Evolutionary conservation across 495 filamentous ascomycete genomes (phyloP).

Genomic region (Lophiostoma macrostomum): DNA sequence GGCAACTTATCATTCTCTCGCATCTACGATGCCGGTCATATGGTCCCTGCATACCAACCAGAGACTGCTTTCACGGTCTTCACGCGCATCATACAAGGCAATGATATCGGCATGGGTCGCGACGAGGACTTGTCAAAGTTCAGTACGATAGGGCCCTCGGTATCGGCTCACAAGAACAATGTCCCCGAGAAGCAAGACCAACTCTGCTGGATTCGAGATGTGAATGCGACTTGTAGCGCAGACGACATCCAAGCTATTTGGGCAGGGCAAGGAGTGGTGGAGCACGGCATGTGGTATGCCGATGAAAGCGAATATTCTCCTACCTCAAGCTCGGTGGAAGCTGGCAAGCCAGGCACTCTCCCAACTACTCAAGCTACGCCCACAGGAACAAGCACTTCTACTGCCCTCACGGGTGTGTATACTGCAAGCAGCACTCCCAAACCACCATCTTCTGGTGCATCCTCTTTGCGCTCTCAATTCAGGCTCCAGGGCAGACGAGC

Average conservation of each 20-base stretch:
- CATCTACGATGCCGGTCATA: conserved; percentile 43
- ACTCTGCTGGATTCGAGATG: conserved; percentile 58
- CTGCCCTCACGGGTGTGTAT: conserved; percentile 39
- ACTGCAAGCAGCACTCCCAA: conserved; percentile 40
- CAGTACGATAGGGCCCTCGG: conserved; percentile 51
- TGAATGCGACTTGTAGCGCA: conserved; percentile 49
- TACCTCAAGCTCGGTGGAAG: conserved; percentile 38
- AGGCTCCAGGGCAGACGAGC: not conserved
- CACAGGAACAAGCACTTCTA: conserved; percentile 8
- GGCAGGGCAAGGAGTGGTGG: conserved; percentile 44
- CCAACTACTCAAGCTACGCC: conserved; percentile 5
- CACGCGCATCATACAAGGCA: conserved; percentile 39
- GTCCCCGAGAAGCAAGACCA: conserved; percentile 9
- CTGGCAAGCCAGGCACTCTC: conserved; percentile 38
- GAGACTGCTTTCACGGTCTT: conserved; percentile 45
- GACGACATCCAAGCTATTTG: conserved; percentile 48
- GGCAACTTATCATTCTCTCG: conserved; percentile 44
- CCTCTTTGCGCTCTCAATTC: not conserved
- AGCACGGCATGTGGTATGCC: conserved; percentile 53
- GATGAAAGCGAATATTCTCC: conserved; percentile 43
- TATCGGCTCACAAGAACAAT: conserved; percentile 47
- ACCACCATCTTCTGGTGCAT: conserved; percentile 20
- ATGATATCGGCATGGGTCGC: conserved; percentile 46
- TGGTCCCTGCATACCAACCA: conserved; percentile 43
- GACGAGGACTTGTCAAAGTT: conserved; percentile 49